These are phyloP conservation scores for Aspergillus avenaceus DNA, from an alignment of 495 filamentous ascomycete genomes.

Conservation along the genomic window DNA sequence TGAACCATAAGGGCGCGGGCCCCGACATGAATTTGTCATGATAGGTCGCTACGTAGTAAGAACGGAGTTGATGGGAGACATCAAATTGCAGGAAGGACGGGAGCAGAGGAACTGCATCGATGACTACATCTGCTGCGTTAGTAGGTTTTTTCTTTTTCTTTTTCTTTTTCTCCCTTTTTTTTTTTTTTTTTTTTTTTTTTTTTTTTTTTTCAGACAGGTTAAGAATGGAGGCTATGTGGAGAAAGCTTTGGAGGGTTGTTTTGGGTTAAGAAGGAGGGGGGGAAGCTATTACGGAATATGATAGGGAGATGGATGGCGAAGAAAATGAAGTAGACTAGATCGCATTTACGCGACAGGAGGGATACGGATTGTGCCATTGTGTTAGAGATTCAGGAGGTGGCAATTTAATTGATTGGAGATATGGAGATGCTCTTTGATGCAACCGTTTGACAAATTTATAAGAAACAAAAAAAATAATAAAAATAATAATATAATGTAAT, in stretches of 20 bases:
- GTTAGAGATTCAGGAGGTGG: too few species aligned
- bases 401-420: not conserved
- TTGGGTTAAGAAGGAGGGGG: conserved; percentile 4
- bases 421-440: not conserved
- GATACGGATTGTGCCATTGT: conserved; percentile 15
- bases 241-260: not conserved
- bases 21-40: conserved; percentile 72
- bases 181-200: too few species aligned
- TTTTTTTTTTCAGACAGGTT: too few species aligned
- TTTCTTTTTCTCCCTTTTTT: too few species aligned
- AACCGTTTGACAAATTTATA: not conserved
- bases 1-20: conserved; percentile 64
- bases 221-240: conserved; percentile 1
- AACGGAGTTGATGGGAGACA: conserved; percentile 47
- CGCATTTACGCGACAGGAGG: conserved; percentile 44
- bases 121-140: conserved; percentile 34
- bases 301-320: conserved; percentile 65
- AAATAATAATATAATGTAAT: conserved; percentile 3
- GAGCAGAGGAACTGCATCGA: conserved; percentile 65
- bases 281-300: conserved; percentile 55
- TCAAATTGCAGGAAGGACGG: conserved; percentile 50
- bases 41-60: conserved; percentile 63
- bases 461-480: not conserved
- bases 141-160: conserved; percentile 1
- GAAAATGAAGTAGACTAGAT: conserved; percentile 64